A percentile compares a stretch with the other conserved stretches of the same genome.
phyloP scores from a whole-genome alignment of 2,329 filamentous ascomycete species.

The Neopestalotiopsis sp. region DNA sequence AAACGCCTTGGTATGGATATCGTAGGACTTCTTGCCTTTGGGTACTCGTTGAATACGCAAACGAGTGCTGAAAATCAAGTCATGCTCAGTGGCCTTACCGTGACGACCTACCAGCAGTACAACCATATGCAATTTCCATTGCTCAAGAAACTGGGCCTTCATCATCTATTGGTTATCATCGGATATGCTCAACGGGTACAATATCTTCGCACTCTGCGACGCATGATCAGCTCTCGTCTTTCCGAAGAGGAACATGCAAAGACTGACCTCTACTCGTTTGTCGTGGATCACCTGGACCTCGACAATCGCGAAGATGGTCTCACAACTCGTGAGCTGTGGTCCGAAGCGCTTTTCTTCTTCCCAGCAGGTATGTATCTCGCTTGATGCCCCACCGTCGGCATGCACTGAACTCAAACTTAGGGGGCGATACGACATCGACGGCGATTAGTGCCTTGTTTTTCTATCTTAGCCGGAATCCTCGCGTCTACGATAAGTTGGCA shows the following conservation, averaged over 20 bases:
- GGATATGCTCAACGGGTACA: no score
- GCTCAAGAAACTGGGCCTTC: no score
- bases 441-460: background rate
- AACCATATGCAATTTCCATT: no score
- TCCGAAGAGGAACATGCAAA: background rate
- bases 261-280: background rate
- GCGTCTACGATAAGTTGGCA: background rate
- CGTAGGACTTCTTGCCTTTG: slow-evolving; percentile 26
- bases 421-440: background rate
- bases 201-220: no score
- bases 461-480: background rate
- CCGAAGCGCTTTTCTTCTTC: background rate
- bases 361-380: background rate
- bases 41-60: slow-evolving; percentile 24
- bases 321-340: background rate
- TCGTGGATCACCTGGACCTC: background rate
- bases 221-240: slow-evolving; percentile 16
- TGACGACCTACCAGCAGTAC: no score
- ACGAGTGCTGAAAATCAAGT: slow-evolving; percentile 24
- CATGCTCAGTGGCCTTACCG: background rate
- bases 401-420: background rate
- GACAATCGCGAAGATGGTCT: background rate
- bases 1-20: slow-evolving; percentile 27
- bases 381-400: no score
- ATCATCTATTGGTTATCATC: no score